Conservation (phyloP, 1,284 basidiomycete species). For the Cryptococcus deneoformans region DNA sequence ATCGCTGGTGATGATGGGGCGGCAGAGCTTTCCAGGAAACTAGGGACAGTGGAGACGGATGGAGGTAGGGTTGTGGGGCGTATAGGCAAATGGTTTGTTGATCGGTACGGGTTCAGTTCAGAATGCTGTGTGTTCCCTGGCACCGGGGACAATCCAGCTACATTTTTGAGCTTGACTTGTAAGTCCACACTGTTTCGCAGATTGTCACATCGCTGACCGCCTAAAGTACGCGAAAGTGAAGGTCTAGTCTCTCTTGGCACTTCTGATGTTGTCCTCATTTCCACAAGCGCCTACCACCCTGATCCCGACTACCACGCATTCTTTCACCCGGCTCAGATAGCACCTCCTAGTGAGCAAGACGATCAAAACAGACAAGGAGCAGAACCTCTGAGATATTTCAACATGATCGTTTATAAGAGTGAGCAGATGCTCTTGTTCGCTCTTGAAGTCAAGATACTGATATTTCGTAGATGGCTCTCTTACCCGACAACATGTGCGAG, state of each 20-base stretch:
- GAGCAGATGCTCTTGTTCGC: slow-evolving; percentile 47
- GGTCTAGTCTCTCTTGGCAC: slow-evolving; percentile 88
- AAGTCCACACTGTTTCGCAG: slow-evolving; percentile 15
- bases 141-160: slow-evolving; percentile 90
- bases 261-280: slow-evolving; percentile 81
- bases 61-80: slow-evolving; percentile 65
- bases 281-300: slow-evolving; percentile 53
- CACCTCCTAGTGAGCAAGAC: slow-evolving; percentile 19
- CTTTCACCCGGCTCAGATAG: slow-evolving; percentile 51
- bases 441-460: slow-evolving; percentile 43
- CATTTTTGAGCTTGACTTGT: slow-evolving; percentile 65
- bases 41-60: slow-evolving; percentile 72
- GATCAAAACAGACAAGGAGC: slow-evolving; percentile 13
- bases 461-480: slow-evolving; percentile 69
- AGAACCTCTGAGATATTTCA: slow-evolving; percentile 44
- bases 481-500: slow-evolving; percentile 73
- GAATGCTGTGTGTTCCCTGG: slow-evolving; percentile 80
- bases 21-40: slow-evolving; percentile 63
- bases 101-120: slow-evolving; percentile 70
- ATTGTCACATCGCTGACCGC: background rate
- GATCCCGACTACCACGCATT: slow-evolving; percentile 53
- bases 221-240: slow-evolving; percentile 50
- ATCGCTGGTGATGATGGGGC: slow-evolving; percentile 56
- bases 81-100: slow-evolving; percentile 67
- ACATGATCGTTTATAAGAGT: slow-evolving; percentile 54